Conservation (phyloP, 2,329 filamentous ascomycete genomes). For the Nothophoma quercina region DNA sequence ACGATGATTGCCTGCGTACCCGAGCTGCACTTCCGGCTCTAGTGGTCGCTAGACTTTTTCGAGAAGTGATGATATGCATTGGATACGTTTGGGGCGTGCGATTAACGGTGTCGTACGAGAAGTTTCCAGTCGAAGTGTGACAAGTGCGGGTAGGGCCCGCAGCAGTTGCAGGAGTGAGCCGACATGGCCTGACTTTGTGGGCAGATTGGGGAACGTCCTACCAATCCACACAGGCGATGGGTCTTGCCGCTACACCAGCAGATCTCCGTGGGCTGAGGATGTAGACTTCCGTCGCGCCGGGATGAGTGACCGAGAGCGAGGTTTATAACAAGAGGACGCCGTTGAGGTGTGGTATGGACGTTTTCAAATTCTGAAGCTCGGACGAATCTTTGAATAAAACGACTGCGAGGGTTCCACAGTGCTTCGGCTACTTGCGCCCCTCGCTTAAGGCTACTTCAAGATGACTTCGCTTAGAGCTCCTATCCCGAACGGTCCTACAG, state of each 20-base stretch:
- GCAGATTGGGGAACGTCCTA: slow-evolving; percentile 10
- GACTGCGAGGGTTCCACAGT: too few relatives aligned
- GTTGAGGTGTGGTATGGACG: neutral
- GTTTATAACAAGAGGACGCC: neutral
- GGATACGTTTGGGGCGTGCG: too few relatives aligned
- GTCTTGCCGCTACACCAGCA: slow-evolving; percentile 1
- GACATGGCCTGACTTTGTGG: slow-evolving; percentile 19
- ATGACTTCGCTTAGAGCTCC: slow-evolving; percentile 9
- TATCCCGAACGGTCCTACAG: neutral
- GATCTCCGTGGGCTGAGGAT: neutral
- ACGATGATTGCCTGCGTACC: slow-evolving; percentile 5
- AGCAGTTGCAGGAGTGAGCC: slow-evolving; percentile 11
- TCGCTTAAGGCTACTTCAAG: too few relatives aligned
- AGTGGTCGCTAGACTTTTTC: neutral
- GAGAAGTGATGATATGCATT: slow-evolving; percentile 4
- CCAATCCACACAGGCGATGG: neutral
- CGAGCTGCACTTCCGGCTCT: neutral
- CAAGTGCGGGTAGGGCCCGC: slow-evolving; percentile 10
- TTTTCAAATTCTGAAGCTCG: neutral
- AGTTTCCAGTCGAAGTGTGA: slow-evolving; percentile 9
- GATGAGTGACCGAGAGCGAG: neutral
- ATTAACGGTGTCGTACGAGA: slow-evolving; percentile 10
- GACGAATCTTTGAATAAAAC: too few relatives aligned
- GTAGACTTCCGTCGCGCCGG: neutral
- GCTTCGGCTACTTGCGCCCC: neutral